Evolutionary conservation across 2,329 filamentous ascomycete genomes (phyloP), one percentile per base, ranked within the genome.

Genomic region (Colletotrichum phormii): DNA sequence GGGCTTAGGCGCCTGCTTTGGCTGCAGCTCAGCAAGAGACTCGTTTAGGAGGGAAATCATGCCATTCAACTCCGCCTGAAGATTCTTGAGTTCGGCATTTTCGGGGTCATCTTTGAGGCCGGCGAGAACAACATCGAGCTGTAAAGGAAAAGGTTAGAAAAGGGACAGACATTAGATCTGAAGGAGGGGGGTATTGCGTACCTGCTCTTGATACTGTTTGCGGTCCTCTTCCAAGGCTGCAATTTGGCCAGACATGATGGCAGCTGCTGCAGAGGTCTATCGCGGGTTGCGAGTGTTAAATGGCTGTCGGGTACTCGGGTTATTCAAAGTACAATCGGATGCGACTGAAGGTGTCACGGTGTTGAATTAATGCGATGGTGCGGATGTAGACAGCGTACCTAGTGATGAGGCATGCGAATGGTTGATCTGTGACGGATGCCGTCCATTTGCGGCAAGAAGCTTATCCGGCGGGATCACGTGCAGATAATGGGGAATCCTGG

Each of bases 21-120:
- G 90, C 84, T 93, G 92, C 81, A 97, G 88, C 83, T 97, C 94
- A 85, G 92, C 92, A 82, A 98, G 93, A 78, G 92, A 90, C 80
- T 92, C 91, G 86, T 95, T 90, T 83, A 95, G 90, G 77, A 95
- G 89, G 81, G 89, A 88, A 83, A 98, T 93, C 83, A 94, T 91
- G 85, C 92, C 89, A 87, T 94, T 89, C 84, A 98, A 90, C 87
- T 97, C 95, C 81, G 89, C 86, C 84, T 93, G 92, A 81, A 98
- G 90, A 80, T 89, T 90, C 79, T 92, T 88, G 79, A 97, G 91
- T 83, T 96, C 95, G 78, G 86, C 86, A 82, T 95, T 96, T 72
- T 93, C 92, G 75, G 95, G 92, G 79, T 97, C 94, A 82, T 93
- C 91, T 82, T 93, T 91, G 70, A 97, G 90, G 76, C 94, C 93